Base-by-base conservation (phyloP, 2,329 filamentous ascomycete genomes). In the Paracoccidioides brasiliensis region DNA sequence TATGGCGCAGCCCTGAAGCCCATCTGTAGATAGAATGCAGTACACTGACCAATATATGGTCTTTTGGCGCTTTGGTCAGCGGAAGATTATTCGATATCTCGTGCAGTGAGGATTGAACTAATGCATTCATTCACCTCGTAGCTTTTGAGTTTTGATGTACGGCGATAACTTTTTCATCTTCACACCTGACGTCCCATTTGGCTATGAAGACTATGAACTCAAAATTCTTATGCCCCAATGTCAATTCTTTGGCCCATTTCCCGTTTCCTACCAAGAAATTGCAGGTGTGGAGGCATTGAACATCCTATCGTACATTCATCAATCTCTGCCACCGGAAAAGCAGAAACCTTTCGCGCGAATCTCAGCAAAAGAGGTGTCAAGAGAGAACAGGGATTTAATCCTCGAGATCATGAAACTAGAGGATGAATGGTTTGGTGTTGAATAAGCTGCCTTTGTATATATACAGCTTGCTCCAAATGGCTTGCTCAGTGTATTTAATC, bases 31-130 rank as follows among this genome's bases (percentile, higher is more conserved):
- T 65, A 7, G n/a, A 43, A 33, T 66, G 64, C 64, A 56, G 59
- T 35, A 62, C 65, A n/a, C 22, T 56, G 37, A 61, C 62, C 37
- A 63, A 67, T 48, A 66, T 66, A 41, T 67, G 61, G 64, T 64
- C 61, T 12, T 65, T 64, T 57, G 60, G 61, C 5, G 56, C 60
- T 48, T 59, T 60, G 50, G 64, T 60, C 60, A 57, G 38, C n/a
- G 38, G 2, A 43, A 12, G 22, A 12, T n/a, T 37, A 30, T 8
- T 52, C 6, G 6, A n/a, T 22, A 15, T 38, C n/a, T 35, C 38
- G 15, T 9, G 6, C 49, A 15, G 28, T 32, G n/a, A 7, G n/a
- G 4, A 7, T 45, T 7, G 7, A 33, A 32, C 14, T 35, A 15
- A 50, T 50, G 15, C 12, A n/a, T 37, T 50, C 14, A 8, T 9